A percentile compares a stretch with the other conserved stretches of the same genome.
Conservation (phyloP, 306 rosid species). For the Gillenia trifoliata region DNA sequence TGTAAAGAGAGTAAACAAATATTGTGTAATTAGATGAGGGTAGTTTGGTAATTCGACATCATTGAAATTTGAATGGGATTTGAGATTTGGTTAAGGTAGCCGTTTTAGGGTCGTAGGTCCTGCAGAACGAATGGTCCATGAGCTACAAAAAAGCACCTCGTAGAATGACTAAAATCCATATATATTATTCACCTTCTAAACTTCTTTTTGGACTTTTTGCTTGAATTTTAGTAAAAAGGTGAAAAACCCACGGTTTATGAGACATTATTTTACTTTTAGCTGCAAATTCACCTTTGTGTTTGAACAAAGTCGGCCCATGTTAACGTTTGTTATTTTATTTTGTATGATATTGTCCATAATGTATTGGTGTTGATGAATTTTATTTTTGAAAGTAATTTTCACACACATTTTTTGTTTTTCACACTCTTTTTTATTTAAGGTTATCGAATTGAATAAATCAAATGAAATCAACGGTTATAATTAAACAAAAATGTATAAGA, state of each 20-base stretch:
- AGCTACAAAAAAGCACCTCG: slow-evolving; percentile 9
- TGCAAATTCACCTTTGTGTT: background rate
- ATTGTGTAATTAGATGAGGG: slow-evolving; percentile 2
- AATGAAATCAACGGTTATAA: too few species aligned
- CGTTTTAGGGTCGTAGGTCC: slow-evolving; percentile 16
- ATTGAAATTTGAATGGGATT: slow-evolving; percentile 11
- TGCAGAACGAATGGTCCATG: slow-evolving; percentile 4
- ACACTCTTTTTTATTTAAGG: too few species aligned
- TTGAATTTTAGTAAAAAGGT: slow-evolving; percentile 18
- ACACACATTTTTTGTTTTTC: too few species aligned
- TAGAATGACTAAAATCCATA: background rate
- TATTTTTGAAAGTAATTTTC: too few species aligned
- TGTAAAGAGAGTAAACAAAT: background rate
- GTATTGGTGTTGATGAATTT: too few species aligned
- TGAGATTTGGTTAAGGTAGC: slow-evolving; percentile 15
- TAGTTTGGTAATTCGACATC: background rate
- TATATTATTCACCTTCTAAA: background rate
- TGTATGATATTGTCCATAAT: too few species aligned
- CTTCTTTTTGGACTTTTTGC: slow-evolving; percentile 9
- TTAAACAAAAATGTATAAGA: too few species aligned
- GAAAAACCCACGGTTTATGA: background rate
- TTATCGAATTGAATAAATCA: too few species aligned
- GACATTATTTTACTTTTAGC: background rate
- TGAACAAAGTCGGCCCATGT: background rate
- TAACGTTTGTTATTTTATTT: too few species aligned